Conservation (phyloP, 139 green algal genomes). For the Mesostigma viride region DNA sequence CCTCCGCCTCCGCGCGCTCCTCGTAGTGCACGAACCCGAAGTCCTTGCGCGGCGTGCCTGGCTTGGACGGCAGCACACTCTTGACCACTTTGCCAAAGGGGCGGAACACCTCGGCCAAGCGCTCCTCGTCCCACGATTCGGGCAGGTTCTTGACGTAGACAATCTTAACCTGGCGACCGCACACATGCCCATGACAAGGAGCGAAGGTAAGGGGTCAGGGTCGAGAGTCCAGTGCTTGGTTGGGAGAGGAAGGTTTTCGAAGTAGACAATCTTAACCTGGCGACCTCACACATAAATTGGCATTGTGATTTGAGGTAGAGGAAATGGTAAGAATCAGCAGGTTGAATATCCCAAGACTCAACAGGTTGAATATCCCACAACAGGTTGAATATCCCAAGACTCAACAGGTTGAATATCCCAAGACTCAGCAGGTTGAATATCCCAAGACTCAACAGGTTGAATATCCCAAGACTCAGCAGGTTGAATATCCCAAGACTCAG, state of each 20-base stretch:
- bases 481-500: too few species aligned
- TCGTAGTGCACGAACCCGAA: slow-evolving; percentile 78
- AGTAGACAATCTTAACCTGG: slow-evolving; percentile 65
- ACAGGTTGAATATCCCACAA: too few species aligned
- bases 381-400: too few species aligned
- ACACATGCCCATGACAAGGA: background rate
- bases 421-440: too few species aligned
- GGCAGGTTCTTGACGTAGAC: slow-evolving; percentile 76
- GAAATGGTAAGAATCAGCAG: too few species aligned
- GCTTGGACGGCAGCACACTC: slow-evolving; percentile 46
- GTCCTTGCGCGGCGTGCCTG: slow-evolving; percentile 44
- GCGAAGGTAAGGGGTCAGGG: background rate
- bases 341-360: too few species aligned
- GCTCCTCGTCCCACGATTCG: slow-evolving; percentile 44
- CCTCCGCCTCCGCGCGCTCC: slow-evolving; percentile 48
- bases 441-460: too few species aligned
- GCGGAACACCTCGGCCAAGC: slow-evolving; percentile 54
- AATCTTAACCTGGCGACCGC: slow-evolving; percentile 45
- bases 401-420: too few species aligned
- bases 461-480: too few species aligned
- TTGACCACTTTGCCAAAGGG: slow-evolving; percentile 53
- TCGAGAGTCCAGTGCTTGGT: too few species aligned
- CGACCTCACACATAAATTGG: background rate
- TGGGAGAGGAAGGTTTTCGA: slow-evolving; percentile 73
- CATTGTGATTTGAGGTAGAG: too few species aligned